Conservation (phyloP, 805 yeast species). For the Pichia phayaonensis region DNA sequence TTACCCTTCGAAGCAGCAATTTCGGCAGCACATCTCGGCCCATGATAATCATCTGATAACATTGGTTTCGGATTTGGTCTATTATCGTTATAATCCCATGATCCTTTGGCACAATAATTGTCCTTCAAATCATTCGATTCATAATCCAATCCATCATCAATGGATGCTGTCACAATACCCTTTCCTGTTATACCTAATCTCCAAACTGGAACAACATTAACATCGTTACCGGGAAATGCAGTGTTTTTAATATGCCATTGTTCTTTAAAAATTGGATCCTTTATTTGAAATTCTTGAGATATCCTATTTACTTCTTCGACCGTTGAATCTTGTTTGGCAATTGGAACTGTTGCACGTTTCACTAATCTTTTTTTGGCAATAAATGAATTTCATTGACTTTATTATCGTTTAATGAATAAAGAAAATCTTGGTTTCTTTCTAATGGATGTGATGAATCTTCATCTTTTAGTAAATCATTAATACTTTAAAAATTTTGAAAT, state of each 20-base stretch:
- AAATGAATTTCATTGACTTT: constrained; percentile 44
- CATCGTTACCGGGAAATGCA: constrained; percentile 67
- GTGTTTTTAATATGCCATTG: constrained; percentile 95
- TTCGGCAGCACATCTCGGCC: constrained; percentile 97
- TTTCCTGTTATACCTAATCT: constrained; percentile 68
- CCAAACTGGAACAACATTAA: constrained; percentile 87
- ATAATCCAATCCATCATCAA: constrained; percentile 91
- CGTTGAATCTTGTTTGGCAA: constrained; percentile 42
- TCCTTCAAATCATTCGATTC: constrained; percentile 64
- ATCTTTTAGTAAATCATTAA: constrained; percentile 13
- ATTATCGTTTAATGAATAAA: constrained; percentile 24
- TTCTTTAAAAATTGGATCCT: constrained; percentile 72
- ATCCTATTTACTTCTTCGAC: constrained; percentile 39
- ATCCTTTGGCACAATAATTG: constrained; percentile 69
- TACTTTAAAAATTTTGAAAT: constrained; percentile 31
- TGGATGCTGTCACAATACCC: constrained; percentile 78
- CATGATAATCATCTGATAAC: constrained; percentile 79
- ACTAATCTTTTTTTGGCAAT: constrained; percentile 46
- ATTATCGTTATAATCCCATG: constrained; percentile 89
- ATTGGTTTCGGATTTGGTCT: constrained; percentile 71
- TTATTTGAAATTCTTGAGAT: constrained; percentile 47
- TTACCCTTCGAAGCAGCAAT: constrained; percentile 81
- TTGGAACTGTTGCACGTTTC: constrained; percentile 52
- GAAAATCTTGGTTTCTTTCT: constrained; percentile 11
- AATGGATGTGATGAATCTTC: background rate